Conservation (phyloP, 2,329 filamentous ascomycete species). For the Chaetoscypha palmicola region DNA sequence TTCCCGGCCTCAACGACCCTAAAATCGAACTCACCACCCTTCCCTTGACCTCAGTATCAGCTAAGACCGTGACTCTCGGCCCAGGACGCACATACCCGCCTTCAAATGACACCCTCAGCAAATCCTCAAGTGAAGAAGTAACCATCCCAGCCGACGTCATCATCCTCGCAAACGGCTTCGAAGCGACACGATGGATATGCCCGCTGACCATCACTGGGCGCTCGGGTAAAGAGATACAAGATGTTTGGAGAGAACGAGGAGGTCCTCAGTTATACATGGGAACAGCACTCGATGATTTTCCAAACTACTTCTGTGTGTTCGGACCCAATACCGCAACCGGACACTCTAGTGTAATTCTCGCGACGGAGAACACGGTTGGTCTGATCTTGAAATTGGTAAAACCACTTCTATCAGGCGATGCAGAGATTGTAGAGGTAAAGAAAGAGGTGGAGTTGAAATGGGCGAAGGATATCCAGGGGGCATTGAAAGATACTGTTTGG, state of each 20-base stretch:
- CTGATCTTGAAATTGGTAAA: slow-evolving; percentile 48
- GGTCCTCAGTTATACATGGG: slow-evolving; percentile 52
- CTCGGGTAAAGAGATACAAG: slow-evolving; percentile 40
- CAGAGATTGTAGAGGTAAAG: slow-evolving; percentile 38
- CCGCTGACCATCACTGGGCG: slow-evolving; percentile 45
- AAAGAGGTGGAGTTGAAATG: slow-evolving; percentile 40
- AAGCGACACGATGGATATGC: slow-evolving; percentile 47
- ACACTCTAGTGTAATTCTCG: slow-evolving; percentile 49
- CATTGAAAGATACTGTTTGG: slow-evolving; percentile 41
- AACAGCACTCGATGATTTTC: slow-evolving; percentile 49
- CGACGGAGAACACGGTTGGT: slow-evolving; percentile 49
- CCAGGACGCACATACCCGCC: slow-evolving; percentile 41
- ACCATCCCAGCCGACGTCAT: slow-evolving; percentile 51
- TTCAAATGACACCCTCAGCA: slow-evolving; percentile 17
- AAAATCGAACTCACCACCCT: slow-evolving; percentile 47
- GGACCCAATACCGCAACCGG: slow-evolving; percentile 54
- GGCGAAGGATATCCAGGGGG: slow-evolving; percentile 40
- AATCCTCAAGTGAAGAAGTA: slow-evolving; percentile 17
- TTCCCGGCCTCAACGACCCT: slow-evolving; percentile 39
- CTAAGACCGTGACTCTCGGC: slow-evolving; percentile 43
- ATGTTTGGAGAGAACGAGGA: slow-evolving; percentile 47
- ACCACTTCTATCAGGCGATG: slow-evolving; percentile 39
- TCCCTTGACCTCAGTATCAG: slow-evolving; percentile 40
- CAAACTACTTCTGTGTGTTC: slow-evolving; percentile 53
- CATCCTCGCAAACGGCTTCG: slow-evolving; percentile 51